Percentiles rank a stretch among this genome's conserved stretches.
Evolutionary conservation across 208 protist species (phyloP).

Genomic region (Crithidia thermophila): DNA sequence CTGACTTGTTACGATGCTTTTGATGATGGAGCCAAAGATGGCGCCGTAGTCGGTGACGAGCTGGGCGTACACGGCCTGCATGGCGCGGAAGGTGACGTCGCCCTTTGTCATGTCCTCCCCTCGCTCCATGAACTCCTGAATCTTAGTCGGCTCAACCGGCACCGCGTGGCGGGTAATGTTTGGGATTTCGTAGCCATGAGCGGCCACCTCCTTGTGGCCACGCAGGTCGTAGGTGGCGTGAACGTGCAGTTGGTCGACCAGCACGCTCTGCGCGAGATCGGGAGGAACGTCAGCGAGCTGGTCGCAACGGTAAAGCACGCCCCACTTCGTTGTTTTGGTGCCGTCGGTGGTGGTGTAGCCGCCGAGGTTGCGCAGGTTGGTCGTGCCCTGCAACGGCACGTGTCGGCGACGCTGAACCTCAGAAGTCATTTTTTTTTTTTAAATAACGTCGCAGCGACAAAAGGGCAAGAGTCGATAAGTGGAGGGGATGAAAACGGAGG

Average conservation of each 20-base stretch:
- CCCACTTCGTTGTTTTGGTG: constrained; percentile 41
- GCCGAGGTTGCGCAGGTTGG: constrained; percentile 52
- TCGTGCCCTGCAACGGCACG: constrained; percentile 34
- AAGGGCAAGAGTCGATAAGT: too few relatives aligned
- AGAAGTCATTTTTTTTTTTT: not conserved
- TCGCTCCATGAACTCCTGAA: constrained; percentile 11
- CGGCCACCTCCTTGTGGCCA: constrained; percentile 18
- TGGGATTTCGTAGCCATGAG: constrained; percentile 33
- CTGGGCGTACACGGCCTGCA: too few relatives aligned
- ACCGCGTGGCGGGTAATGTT: constrained; percentile 22
- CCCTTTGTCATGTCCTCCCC: constrained; percentile 30
- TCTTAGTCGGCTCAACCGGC: constrained; percentile 25
- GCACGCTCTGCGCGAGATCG: constrained; percentile 26
- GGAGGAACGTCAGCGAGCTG: constrained; percentile 33
- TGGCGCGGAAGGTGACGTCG: constrained; percentile 14
- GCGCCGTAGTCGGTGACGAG: constrained; percentile 27
- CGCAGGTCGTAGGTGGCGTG: constrained; percentile 43
- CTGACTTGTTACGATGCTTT: constrained; percentile 24
- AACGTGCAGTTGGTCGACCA: constrained; percentile 44
- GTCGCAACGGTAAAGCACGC: constrained; percentile 49
- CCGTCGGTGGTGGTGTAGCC: constrained; percentile 37
- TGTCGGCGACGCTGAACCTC: constrained; percentile 16
- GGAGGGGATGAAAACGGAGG: too few relatives aligned
- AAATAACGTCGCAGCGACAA: too few relatives aligned
- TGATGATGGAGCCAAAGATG: constrained; percentile 4